Evolutionary conservation across 805 yeast genomes (phyloP), one percentile per base, ranked within the genome.

Genomic region (Yarrowia sp.): DNA sequence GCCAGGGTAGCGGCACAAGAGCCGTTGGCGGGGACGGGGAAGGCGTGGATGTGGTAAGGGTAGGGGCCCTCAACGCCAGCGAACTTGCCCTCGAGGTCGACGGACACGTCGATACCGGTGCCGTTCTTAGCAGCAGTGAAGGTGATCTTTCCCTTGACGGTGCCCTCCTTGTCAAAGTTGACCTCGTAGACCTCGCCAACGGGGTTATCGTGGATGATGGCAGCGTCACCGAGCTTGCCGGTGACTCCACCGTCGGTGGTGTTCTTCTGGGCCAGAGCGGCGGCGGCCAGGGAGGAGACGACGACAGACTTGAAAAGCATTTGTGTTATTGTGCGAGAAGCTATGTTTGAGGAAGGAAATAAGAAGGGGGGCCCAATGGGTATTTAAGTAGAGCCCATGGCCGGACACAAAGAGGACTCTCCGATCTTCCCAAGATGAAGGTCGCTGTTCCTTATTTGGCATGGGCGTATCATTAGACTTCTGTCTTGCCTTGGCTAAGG

Each of bases 41-140:
- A 73, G 36, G 87, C 87, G 74, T 89, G 91, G 70, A 89, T 86
- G 74, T 89, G 92, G 76, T 89, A 89, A 43, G 80, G 78, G 77
- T 89, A 89, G 3, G 91, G 88, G 12, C 92, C 92, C 26, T 88
- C 88, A 53, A 79, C 79, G 64, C 81, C 79, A 40, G 92, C 93
- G 72, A 89, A 83, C 45, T 48, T 38, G 4, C 90, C 90, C 26
- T 91, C 86, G 73, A 88, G 80, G 76, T 88, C 91, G 69, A 89
- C 85, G 73, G 87, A 88, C 63, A 89, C 92, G 72, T 86, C 82
- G 22, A 88, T 88, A n/a, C 71, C 71, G 2, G 83, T 78, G 68
- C 87, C 86, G 69, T 88, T 70, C 63, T 83, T 78, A 11, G 59
- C 38, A n/a, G 87, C 82, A 45, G 85, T 82, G 78, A 89, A 85